Conservation (phyloP, 2,329 filamentous ascomycete genomes). For the Metarhizium brunneum region DNA sequence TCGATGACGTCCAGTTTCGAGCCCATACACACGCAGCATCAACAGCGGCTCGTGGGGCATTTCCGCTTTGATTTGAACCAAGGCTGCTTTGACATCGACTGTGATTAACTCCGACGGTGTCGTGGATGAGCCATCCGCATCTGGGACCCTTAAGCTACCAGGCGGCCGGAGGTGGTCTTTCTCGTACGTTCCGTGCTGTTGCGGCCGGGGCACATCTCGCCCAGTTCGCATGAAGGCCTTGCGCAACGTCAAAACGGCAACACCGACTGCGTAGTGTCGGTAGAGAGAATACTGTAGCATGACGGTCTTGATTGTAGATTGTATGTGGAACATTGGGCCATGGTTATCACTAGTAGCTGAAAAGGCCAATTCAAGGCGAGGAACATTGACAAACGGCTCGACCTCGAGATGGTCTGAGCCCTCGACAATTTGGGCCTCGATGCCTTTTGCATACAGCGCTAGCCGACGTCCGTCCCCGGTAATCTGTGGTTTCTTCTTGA, state of each 20-base stretch:
- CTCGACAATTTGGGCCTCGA: constrained; percentile 89
- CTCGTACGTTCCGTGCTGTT: constrained; percentile 20
- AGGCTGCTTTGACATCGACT: constrained; percentile 69
- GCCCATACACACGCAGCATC: constrained; percentile 78
- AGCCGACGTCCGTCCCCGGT: constrained; percentile 70
- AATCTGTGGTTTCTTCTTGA: constrained; percentile 43
- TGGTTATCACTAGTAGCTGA: constrained; percentile 79
- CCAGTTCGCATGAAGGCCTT: constrained; percentile 55
- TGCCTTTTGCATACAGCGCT: constrained; percentile 67
- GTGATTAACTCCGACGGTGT: constrained; percentile 58
- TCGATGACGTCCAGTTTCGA: constrained; percentile 76
- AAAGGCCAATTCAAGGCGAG: constrained; percentile 77
- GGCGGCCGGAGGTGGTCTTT: constrained; percentile 24
- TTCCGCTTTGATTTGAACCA: constrained; percentile 80
- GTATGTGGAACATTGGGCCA: constrained; percentile 79
- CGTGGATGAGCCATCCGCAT: constrained; percentile 24
- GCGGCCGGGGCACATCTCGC: constrained; percentile 27
- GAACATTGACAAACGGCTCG: constrained; percentile 78
- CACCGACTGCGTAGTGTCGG: constrained; percentile 79
- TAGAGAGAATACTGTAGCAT: constrained; percentile 87
- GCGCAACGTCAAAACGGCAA: constrained; percentile 67
- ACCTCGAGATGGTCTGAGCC: constrained; percentile 73
- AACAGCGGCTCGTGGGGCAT: constrained; percentile 85
- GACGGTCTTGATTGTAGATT: constrained; percentile 70
- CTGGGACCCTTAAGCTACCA: constrained; percentile 15